Base-by-base conservation (phyloP, 371 early-diverging fungal species). In the Entomophthora muscae region DNA sequence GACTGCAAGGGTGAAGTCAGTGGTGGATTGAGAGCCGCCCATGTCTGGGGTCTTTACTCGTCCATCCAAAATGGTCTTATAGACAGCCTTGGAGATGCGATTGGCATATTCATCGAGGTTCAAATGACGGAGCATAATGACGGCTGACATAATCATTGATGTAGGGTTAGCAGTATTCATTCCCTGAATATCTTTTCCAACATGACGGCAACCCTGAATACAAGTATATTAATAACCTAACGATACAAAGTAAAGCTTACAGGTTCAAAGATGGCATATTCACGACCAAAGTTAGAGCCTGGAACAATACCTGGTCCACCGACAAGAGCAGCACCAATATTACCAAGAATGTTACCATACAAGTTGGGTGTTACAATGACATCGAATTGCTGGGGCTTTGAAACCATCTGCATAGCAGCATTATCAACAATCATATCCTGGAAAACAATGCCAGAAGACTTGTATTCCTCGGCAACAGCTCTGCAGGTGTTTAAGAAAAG, bases 371-470 rank as follows among this genome's bases (percentile, higher is more conserved):
- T 88, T 64, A 97, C 95, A 80, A 97, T 86, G 61, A 97, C 96
- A 71, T 96, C 96, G 64, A 97, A 97, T 75, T 96, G 96, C 69
- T 86, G 85, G 61, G 98, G 98, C 71, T 82, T 88, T 69, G 92
- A 85, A 32, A 95, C 96, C 21, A 97, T 82, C 75, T 97, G 98
- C 98, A 97, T 97, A 61, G 96, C 85, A 52, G 93, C 86, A 78
- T 96, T 96, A 74, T 97, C 98, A 66, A 97, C 95, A 76, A 97
- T 96, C 96, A 97, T 93, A 76, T 95, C 95, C 66, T 91, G 83
- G 73, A 90, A 86, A 77, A 83, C 72, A 73, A 97, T 91, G 53
- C 90, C 91, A 54, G 82, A 79, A 71, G 78, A 73, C 66, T 84
- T 80, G 76, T 97, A 97, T 73, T 86, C 86, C 76, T 94, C 84